A percentile compares a stretch with the other conserved stretches of the same genome.
Evolutionary conservation across 2,329 filamentous ascomycete genomes (phyloP).

Genomic region (Fusarium marasasianum): DNA sequence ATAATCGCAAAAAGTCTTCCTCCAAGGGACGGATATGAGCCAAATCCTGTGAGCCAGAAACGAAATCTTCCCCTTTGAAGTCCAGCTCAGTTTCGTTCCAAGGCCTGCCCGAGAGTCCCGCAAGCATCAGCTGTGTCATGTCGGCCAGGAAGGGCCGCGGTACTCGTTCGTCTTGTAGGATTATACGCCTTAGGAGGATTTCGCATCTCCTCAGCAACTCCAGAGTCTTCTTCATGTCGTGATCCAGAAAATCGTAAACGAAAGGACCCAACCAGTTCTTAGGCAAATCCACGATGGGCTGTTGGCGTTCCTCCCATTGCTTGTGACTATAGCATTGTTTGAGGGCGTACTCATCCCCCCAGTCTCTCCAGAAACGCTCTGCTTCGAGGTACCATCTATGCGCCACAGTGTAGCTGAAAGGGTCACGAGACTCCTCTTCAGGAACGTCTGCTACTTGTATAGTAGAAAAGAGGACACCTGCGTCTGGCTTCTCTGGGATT

Average conservation of each 20-base stretch:
- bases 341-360: slow-evolving; percentile 21
- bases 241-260: slow-evolving; percentile 31
- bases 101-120: slow-evolving; percentile 13
- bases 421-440: slow-evolving; percentile 39
- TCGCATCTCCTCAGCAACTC: slow-evolving; percentile 20
- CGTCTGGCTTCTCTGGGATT: slow-evolving; percentile 22
- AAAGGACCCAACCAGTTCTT: slow-evolving; percentile 39
- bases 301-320: not conserved
- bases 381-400: slow-evolving; percentile 33
- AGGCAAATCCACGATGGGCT: slow-evolving; percentile 38
- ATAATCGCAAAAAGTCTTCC: slow-evolving; percentile 36
- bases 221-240: slow-evolving; percentile 36
- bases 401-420: slow-evolving; percentile 42
- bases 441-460: slow-evolving; percentile 35
- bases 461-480: slow-evolving; percentile 36
- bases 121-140: slow-evolving; percentile 4
- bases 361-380: slow-evolving; percentile 34
- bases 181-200: slow-evolving; percentile 5
- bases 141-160: slow-evolving; percentile 31
- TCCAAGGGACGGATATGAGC: slow-evolving; percentile 37
- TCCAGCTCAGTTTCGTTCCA: not conserved
- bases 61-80: slow-evolving; percentile 24
- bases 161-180: slow-evolving; percentile 18
- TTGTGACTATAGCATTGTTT: slow-evolving; percentile 29
- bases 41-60: not conserved